phyloP scores from a whole-genome alignment of 441 rosid species.

The Mallotus repandus region DNA sequence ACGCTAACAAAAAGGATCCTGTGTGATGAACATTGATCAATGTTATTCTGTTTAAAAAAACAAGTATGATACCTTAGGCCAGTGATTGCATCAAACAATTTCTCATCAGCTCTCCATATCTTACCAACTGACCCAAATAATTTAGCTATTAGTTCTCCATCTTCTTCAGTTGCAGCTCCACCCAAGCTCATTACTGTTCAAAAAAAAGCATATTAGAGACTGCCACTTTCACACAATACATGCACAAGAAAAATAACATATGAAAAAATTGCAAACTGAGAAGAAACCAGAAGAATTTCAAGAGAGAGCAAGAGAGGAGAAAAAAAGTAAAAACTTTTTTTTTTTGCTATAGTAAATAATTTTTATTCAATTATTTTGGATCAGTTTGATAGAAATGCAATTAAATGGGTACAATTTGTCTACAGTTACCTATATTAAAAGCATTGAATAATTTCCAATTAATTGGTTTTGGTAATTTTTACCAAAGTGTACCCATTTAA shows the following conservation, averaged over 20 bases:
- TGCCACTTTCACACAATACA: conserved; percentile 1
- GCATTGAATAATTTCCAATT: too few relatives aligned
- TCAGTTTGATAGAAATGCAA: too few relatives aligned
- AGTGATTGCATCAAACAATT: conserved; percentile 83
- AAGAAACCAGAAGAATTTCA: conserved; percentile 1
- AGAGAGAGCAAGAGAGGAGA: neutral
- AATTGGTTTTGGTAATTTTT: neutral
- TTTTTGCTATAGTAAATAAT: too few relatives aligned
- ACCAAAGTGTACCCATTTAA: neutral
- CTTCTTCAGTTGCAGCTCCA: conserved; percentile 66
- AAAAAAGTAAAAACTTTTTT: too few relatives aligned
- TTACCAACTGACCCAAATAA: conserved; percentile 84
- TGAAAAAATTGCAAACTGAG: neutral
- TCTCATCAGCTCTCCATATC: conserved; percentile 84
- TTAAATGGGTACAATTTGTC: too few relatives aligned
- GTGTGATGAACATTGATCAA: neutral
- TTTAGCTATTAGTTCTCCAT: conserved; percentile 62
- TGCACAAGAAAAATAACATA: neutral
- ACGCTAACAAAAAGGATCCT: neutral
- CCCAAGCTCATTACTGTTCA: conserved; percentile 76
- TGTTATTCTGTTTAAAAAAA: neutral
- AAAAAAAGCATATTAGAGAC: conserved; percentile 20
- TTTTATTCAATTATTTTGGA: too few relatives aligned
- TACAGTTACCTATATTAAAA: too few relatives aligned
- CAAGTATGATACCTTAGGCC: conserved; percentile 66